Evolutionary conservation across 2,329 filamentous ascomycete species (phyloP), one percentile per base, ranked within the genome.

Genomic region (Dactylellina drechsleri): DNA sequence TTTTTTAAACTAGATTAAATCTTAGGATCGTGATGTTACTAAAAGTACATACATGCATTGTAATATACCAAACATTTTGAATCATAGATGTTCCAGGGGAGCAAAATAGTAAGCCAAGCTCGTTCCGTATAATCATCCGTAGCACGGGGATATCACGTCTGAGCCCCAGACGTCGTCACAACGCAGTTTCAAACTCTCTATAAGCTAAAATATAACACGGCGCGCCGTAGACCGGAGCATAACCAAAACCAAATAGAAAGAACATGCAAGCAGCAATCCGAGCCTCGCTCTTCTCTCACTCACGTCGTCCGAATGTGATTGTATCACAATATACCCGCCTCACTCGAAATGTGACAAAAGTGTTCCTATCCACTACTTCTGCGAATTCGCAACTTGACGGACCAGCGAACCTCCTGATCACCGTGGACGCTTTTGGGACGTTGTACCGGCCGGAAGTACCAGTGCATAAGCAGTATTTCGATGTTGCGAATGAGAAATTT

Each of bases 381-480:
- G 31, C 31, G 23, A 23, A 23, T 10, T 57, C 28, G 8, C 10
- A 13, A 36, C 13, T 1, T 28, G 13, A 26, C 40, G 16, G 26
- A n/a, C 54, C 54, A 13, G 18, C 40, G 20, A 68, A 70, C 61
- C 20, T 90, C 1, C 81, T 90, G 0, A 80, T 90, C 0, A 87
- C 86, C 73, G 86, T 90, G 62, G 88, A 90, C 79, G 88, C 88
- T 3, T 90, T 89, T 77, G 87, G 86, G n/a, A 90, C 88, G 0
- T 82, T 90, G 1, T 89, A 88, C 80, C 82, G 80, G 10, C 87
- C 87, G 0, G 84, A 82, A 57, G 78, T 79, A 8, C 81, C 86
- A 0, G 84, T 90, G 6, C 82, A 83, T 4, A 79, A 82, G 61
- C 86, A 88, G 77, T 90, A 90, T 79, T 83, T 36, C 31, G 3